Evolutionary conservation across 345 rosid genomes (phyloP).

Genomic region (Salix purpurea): DNA sequence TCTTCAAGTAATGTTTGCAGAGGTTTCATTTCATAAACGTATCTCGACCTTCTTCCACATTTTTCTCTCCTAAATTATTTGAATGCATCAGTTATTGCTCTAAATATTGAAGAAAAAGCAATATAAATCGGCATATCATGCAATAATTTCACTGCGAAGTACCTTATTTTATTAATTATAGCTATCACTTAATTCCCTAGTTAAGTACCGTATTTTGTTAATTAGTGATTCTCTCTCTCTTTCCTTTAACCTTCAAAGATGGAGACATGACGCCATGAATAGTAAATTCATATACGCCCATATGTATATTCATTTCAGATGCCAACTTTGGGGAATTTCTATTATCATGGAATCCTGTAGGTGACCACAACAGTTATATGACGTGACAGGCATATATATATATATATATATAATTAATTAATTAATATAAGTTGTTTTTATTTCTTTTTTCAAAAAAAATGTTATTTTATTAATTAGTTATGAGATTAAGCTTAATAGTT

Average conservation of each 20-base stretch:
- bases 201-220: neutral
- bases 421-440: no score
- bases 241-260: neutral
- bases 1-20: conserved; percentile 20
- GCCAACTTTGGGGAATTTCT: no score
- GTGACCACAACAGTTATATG: no score
- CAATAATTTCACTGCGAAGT: neutral
- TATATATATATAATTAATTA: no score
- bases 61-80: conserved; percentile 3
- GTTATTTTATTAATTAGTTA: no score
- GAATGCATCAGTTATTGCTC: neutral
- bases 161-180: neutral
- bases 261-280: neutral
- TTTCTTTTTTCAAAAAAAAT: no score
- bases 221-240: neutral
- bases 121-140: neutral
- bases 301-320: no score
- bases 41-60: conserved; percentile 15
- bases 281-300: no score
- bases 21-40: conserved; percentile 29
- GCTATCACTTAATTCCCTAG: neutral
- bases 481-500: no score
- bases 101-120: neutral
- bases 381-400: no score
- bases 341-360: no score